Base-by-base conservation (phyloP, 768 basidiomycete species). In the Cystofilobasidium bisporidii region DNA sequence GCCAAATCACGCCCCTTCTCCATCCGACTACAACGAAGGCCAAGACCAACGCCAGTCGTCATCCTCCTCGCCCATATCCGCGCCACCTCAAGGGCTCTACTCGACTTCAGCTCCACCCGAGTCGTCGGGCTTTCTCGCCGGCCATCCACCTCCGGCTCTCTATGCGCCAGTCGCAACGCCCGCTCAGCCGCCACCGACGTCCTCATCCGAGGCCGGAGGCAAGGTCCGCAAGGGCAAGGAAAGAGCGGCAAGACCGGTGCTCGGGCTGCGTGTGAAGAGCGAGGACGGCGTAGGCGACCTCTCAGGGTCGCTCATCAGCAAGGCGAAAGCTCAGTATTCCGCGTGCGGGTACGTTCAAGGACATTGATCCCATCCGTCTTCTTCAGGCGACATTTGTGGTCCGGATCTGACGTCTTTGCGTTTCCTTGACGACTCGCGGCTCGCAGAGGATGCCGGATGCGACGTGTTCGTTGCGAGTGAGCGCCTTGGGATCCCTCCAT, bases 181-280 rank as follows among this genome's bases (percentile, higher is more conserved):
- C 6, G 10, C 47, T 22, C 17, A 9, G 22, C 10, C 47, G 2
- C 11, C 47, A n/a, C 47, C 47, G 47, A 10, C 20, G 47, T 14
- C 20, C 20, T 47, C 45, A 6, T 18, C 45, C 11, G 10, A 5
- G 47, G 4, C n/a, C 2, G 53, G 53, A 2, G 53, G 53, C 2
- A 56, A 32, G 28, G 53, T 56, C 9, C 17, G 53, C 15, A 56
- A 56, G 28, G 53, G 53, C 18, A 56, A 56, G 53, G 53, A 56
- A 8, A 3, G 53, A 17, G 53, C 53, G 8, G 28, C 28, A 2
- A 28, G 53, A 15, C 53, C 53, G 3, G 53, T 56, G 28, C 53
- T 56, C 17, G 53, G 53, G 5, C 30, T 56, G 12, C 6, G 53
- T 1, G 28, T 56, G 2, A 56, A 56, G 53, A 56, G 53, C 53